phyloP scores from a whole-genome alignment of 2,329 filamentous ascomycete species.

The Lizonia empirigonia region DNA sequence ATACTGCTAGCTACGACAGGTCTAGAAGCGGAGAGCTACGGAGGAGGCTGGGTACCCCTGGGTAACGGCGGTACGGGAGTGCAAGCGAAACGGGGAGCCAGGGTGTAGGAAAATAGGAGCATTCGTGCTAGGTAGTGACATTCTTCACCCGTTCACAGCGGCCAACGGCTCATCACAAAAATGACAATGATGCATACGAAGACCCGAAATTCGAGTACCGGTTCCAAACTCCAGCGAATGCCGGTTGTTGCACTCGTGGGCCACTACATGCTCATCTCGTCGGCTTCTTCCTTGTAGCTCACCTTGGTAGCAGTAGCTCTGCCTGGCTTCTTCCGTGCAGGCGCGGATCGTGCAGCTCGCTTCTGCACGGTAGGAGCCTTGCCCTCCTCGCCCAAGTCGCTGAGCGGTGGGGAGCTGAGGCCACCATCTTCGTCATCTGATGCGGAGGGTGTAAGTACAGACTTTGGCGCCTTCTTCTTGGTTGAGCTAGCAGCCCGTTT shows the following conservation, averaged over 20 bases:
- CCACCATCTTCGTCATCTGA: slow-evolving; percentile 44
- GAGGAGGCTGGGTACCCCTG: slow-evolving; percentile 16
- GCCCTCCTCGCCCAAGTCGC: slow-evolving; percentile 46
- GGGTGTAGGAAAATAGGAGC: slow-evolving; percentile 16
- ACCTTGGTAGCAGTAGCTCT: slow-evolving; percentile 34
- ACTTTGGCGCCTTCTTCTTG: slow-evolving; percentile 48
- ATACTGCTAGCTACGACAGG: slow-evolving; percentile 8
- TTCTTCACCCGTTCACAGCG: slow-evolving; percentile 1
- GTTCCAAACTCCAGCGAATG: not conserved
- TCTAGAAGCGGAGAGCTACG: slow-evolving; percentile 14
- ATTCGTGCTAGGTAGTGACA: slow-evolving; percentile 14
- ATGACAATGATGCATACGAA: slow-evolving; percentile 3
- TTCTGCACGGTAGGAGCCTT: slow-evolving; percentile 31
- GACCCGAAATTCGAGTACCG: slow-evolving; percentile 10
- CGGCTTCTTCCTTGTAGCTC: slow-evolving; percentile 45
- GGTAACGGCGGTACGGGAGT: slow-evolving; percentile 16
- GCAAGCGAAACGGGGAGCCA: slow-evolving; percentile 8
- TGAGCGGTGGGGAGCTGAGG: slow-evolving; percentile 46
- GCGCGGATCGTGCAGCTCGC: slow-evolving; percentile 29
- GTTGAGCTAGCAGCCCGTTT: slow-evolving; percentile 37
- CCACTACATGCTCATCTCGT: slow-evolving; percentile 31
- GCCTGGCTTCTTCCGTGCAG: slow-evolving; percentile 37
- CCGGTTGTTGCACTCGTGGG: slow-evolving; percentile 5
- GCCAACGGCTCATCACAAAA: slow-evolving; percentile 3
- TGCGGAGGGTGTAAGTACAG: slow-evolving; percentile 51